Evolutionary conservation across 805 yeast species (phyloP).

Genomic region (Wickerhamomyces hampshirensis): DNA sequence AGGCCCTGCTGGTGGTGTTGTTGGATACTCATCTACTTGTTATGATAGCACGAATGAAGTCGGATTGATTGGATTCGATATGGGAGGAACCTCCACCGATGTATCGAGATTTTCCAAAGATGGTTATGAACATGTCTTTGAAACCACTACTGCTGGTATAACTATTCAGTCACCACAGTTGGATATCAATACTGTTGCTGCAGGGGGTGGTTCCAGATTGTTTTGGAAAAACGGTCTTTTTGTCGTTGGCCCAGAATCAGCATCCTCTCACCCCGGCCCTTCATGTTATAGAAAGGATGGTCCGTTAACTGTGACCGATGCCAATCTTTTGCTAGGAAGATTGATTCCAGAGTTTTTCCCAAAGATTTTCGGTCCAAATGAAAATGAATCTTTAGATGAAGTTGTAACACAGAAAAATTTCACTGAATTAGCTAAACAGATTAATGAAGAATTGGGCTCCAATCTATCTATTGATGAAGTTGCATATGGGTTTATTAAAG

Average conservation of each 20-base stretch:
- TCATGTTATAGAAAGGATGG: conserved; percentile 84
- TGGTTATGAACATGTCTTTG: conserved; percentile 68
- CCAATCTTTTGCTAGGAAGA: conserved; percentile 69
- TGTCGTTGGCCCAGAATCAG: conserved; percentile 83
- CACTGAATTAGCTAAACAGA: conserved; percentile 44
- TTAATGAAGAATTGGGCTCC: conserved; percentile 41
- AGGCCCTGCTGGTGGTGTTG: conserved; percentile 98
- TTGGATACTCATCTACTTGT: conserved; percentile 85
- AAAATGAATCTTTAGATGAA: conserved; percentile 61
- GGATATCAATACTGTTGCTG: conserved; percentile 78
- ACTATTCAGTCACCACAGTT: conserved; percentile 82
- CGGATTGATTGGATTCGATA: conserved; percentile 78
- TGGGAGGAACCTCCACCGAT: conserved; percentile 92
- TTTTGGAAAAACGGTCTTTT: conserved; percentile 68
- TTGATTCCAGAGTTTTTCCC: conserved; percentile 74
- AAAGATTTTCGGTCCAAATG: conserved; percentile 76
- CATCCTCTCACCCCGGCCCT: conserved; percentile 87
- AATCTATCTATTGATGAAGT: conserved; percentile 56
- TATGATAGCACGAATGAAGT: conserved; percentile 46
- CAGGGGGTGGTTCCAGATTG: conserved; percentile 76
- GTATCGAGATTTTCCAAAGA: conserved; percentile 72
- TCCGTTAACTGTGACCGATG: conserved; percentile 81
- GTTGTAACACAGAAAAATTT: conserved; percentile 47
- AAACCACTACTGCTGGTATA: conserved; percentile 78
- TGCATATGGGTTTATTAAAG: conserved; percentile 76